Base-by-base conservation (phyloP, 192 early-diverging fungal genomes). In the Coemansia biformis region DNA sequence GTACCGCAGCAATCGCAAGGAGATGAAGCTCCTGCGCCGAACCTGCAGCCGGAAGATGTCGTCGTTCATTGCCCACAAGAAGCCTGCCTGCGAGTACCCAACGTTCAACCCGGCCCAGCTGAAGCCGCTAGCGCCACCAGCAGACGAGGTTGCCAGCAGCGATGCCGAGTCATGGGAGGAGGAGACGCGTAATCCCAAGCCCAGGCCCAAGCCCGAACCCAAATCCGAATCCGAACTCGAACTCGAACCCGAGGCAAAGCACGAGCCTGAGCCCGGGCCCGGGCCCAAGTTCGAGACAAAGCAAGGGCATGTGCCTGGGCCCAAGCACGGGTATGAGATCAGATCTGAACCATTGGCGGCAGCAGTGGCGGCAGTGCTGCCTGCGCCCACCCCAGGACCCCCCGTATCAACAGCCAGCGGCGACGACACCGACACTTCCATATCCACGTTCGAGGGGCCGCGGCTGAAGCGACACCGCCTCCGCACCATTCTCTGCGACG, bases 41-140 rank as follows among this genome's bases (percentile, higher is more conserved):
- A 75, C 73, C 9, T 67, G 67, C 54, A 78, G 71, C 35, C 56
- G 66, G 28, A 75, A 75, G 19, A 70, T 78, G 60, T 63, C 76
- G 6, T 54, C 63, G 17, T 57, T 58, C 30, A 75, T 75, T 51
- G 72, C 70, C 11, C 52, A 52, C 39, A 51, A 52, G 22, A 45
- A 38, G 45, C 26, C 37, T 5, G 37, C 15, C 2, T 21, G 16
- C 47, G 57, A 51, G 17, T 74, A 66, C 38, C 70, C 70, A 9
- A 35, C 58, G 5, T 74, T 74, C 15, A 61, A 74, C 23, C 51
- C 58, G 2, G 46, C 51, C 1, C 49, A 34, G 46, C 54, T 74
- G 10, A 62, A 58, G 46, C 54, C 41, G 17, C 26, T 62, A 11
- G 28, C 43, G 21, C 35, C 39, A 7, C 38, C 11, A 4, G 11